A percentile compares a stretch with the other conserved stretches of the same genome.
phyloP scores from a whole-genome alignment of 768 basidiomycete genomes.

The Gloeopeniophorella convolvens region DNA sequence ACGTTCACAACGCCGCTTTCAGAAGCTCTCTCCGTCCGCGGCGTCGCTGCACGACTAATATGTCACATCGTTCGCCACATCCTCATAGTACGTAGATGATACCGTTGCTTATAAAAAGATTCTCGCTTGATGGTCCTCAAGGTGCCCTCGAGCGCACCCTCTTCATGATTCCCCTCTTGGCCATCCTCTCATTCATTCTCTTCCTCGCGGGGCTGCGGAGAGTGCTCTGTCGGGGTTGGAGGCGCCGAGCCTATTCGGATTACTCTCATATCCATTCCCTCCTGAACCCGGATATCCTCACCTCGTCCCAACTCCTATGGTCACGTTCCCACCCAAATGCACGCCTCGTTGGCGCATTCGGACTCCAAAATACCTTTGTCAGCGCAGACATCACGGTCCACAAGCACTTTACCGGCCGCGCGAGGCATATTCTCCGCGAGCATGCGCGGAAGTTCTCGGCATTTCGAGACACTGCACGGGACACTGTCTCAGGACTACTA shows the following conservation, averaged over 20 bases:
- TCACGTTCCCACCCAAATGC: constrained; percentile 20
- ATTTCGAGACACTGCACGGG: neutral
- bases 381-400: constrained; percentile 33
- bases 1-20: no score
- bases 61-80: no score
- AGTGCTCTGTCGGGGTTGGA: neutral
- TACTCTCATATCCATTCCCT: neutral
- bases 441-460: neutral
- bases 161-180: no score
- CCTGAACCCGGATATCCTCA: neutral
- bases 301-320: constrained; percentile 7
- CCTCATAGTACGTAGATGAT: no score
- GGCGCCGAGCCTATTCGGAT: neutral
- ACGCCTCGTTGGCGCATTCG: constrained; percentile 22
- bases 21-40: no score
- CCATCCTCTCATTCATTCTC: neutral
- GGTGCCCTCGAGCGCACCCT: no score
- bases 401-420: constrained; percentile 28
- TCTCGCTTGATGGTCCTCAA: no score
- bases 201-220: neutral
- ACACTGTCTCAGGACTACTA: neutral
- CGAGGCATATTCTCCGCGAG: constrained; percentile 28
- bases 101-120: no score
- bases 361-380: constrained; percentile 47
- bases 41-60: no score